phyloP scores from a whole-genome alignment of 2,329 filamentous ascomycete genomes.

The Penicillium sp. region DNA sequence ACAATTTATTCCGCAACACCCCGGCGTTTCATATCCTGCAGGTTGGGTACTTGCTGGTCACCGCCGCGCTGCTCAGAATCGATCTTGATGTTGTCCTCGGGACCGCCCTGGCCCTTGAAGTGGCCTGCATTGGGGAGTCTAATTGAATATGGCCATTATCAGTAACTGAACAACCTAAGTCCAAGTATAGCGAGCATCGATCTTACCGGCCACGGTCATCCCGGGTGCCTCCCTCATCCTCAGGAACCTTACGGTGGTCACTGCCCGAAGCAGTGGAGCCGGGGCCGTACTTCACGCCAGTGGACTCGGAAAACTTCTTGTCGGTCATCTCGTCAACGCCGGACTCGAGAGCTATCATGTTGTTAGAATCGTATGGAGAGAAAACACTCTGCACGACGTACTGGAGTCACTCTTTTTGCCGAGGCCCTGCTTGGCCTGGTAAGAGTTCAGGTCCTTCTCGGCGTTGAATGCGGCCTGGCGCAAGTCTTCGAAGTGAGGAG shows the following conservation, averaged over 20 bases:
- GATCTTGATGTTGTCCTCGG: conserved; percentile 34
- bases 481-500: conserved; percentile 23
- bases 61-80: conserved; percentile 27
- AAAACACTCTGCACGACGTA: conserved; percentile 21
- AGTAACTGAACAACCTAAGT: background rate
- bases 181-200: background rate
- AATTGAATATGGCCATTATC: background rate
- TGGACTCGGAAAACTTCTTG: conserved; percentile 36
- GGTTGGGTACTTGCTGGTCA: conserved; percentile 27
- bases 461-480: conserved; percentile 31
- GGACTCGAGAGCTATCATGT: conserved; percentile 36
- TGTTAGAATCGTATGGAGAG: conserved; percentile 1
- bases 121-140: conserved; percentile 38
- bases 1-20: conserved; percentile 18
- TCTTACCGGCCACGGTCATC: conserved; percentile 40
- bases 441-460: conserved; percentile 42
- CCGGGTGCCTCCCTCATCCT: conserved; percentile 41
- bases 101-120: conserved; percentile 37
- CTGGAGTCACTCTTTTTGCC: conserved; percentile 41
- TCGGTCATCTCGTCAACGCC: conserved; percentile 42
- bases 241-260: conserved; percentile 40
- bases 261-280: conserved; percentile 35
- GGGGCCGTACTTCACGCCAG: conserved; percentile 38
- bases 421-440: conserved; percentile 40
- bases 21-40: conserved; percentile 25